Percentiles rank a stretch among this genome's conserved stretches.
phyloP scores from a whole-genome alignment of 306 rosid species.

The Dryas alaskensis region DNA sequence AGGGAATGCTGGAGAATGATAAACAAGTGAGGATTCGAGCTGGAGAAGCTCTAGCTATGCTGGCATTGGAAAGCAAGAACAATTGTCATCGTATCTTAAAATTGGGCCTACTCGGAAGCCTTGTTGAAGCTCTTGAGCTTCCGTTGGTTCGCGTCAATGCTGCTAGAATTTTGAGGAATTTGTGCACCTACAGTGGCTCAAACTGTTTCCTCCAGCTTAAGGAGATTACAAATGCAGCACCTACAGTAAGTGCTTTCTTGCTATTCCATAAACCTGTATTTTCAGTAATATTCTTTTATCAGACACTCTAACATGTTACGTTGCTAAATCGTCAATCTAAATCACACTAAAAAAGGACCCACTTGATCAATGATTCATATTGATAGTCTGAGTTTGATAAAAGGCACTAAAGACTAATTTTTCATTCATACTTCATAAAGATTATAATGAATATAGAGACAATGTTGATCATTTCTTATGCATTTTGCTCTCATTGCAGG shows the following conservation, averaged over 20 bases:
- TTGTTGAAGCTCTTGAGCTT: slow-evolving; percentile 48
- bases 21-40: slow-evolving; percentile 51
- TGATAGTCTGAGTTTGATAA: not conserved
- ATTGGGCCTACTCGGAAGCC: slow-evolving; percentile 48
- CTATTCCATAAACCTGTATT: not conserved
- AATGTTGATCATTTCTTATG: not conserved
- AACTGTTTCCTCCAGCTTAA: slow-evolving; percentile 55
- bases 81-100: slow-evolving; percentile 67
- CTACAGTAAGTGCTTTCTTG: slow-evolving; percentile 58
- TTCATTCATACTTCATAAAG: too few species aligned
- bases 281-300: not conserved
- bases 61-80: slow-evolving; percentile 71
- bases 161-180: slow-evolving; percentile 77
- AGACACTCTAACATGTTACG: not conserved
- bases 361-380: not conserved
- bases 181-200: slow-evolving; percentile 62
- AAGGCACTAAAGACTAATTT: too few species aligned
- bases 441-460: not conserved
- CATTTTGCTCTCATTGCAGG: slow-evolving; percentile 38
- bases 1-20: slow-evolving; percentile 35
- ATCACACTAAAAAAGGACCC: not conserved
- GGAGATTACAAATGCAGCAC: slow-evolving; percentile 59
- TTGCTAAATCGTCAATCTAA: not conserved
- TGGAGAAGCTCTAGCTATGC: slow-evolving; percentile 92
- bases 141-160: slow-evolving; percentile 62